phyloP scores from a whole-genome alignment of 768 basidiomycete species.

The Rhizopogon salebrosus region DNA sequence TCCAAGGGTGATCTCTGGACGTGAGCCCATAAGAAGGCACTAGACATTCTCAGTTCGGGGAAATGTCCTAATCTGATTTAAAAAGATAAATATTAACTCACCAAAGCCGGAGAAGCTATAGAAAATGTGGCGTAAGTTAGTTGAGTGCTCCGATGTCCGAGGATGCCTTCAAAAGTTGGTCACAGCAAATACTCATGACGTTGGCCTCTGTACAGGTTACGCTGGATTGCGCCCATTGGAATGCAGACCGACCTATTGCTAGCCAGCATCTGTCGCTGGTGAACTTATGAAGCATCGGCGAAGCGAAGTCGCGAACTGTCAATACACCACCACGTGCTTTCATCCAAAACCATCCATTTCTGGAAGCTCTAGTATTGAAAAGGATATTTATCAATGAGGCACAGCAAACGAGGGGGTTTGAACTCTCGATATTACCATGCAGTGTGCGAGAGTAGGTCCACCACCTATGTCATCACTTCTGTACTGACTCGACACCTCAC shows the following conservation, averaged over 20 bases:
- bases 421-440: slow-evolving; percentile 15
- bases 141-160: background rate
- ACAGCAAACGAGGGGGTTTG: background rate
- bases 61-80: background rate
- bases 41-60: background rate
- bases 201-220: background rate
- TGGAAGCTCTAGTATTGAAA: background rate
- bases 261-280: too few relatives aligned
- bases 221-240: background rate
- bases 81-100: background rate
- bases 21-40: background rate
- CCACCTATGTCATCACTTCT: background rate
- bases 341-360: background rate
- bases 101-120: background rate
- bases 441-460: slow-evolving; percentile 27
- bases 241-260: background rate
- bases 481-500: background rate
- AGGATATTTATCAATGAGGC: background rate
- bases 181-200: background rate
- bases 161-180: background rate
- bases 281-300: too few relatives aligned
- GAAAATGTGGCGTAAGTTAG: background rate
- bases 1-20: too few relatives aligned
- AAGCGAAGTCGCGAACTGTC: background rate
- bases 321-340: background rate